A percentile compares a stretch with the other conserved stretches of the same genome.
Conservation (phyloP, 2,329 filamentous ascomycete genomes). For the Fusarium goolgardi region DNA sequence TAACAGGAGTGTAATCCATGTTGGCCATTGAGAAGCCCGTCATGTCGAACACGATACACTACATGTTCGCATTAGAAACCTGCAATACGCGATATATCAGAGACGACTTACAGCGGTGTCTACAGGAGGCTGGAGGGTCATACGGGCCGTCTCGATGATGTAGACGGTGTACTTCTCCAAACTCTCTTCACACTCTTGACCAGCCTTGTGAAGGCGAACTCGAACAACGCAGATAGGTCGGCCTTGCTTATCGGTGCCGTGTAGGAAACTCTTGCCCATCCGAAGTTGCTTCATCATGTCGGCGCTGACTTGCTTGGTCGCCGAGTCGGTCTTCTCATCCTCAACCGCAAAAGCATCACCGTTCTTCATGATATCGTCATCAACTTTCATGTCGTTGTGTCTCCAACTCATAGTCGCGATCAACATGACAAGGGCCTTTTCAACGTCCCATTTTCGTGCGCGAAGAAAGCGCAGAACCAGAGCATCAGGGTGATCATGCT, state of each 20-base stretch:
- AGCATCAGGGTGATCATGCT: conserved; percentile 93
- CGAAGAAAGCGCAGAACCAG: conserved; percentile 84
- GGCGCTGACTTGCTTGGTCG: conserved; percentile 72
- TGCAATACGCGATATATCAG: neutral
- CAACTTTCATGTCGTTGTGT: conserved; percentile 82
- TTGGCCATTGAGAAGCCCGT: conserved; percentile 92
- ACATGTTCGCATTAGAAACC: conserved; percentile 38
- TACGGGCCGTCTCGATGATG: conserved; percentile 91
- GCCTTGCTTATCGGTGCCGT: conserved; percentile 85
- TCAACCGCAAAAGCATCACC: conserved; percentile 77
- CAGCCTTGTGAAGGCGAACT: conserved; percentile 82
- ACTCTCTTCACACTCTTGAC: conserved; percentile 83
- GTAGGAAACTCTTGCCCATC: conserved; percentile 92
- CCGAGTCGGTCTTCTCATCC: conserved; percentile 66
- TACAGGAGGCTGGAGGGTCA: conserved; percentile 81
- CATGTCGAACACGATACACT: conserved; percentile 97
- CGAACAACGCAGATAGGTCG: conserved; percentile 89
- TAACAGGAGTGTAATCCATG: conserved; percentile 98
- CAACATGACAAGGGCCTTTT: conserved; percentile 93
- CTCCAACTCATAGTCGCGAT: conserved; percentile 96
- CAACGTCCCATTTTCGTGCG: conserved; percentile 95
- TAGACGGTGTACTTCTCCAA: conserved; percentile 93
- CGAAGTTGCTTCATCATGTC: conserved; percentile 88
- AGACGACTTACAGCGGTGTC: conserved; percentile 84
- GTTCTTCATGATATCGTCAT: conserved; percentile 84